phyloP scores from a whole-genome alignment of 2,329 filamentous ascomycete genomes.

The Zarea fungicola region DNA sequence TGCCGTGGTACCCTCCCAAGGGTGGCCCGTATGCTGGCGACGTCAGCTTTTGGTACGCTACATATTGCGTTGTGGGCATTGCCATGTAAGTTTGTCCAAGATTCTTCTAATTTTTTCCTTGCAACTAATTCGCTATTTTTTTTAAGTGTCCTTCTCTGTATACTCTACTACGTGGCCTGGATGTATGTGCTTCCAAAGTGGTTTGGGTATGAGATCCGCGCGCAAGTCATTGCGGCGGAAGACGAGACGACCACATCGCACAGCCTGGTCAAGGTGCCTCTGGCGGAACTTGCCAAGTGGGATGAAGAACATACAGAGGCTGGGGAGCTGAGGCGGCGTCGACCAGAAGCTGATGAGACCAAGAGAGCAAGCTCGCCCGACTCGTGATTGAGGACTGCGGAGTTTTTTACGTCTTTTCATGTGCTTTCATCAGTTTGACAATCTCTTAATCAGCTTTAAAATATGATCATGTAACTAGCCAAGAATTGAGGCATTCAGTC shows the following conservation, averaged over 20 bases:
- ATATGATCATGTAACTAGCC: too few relatives aligned
- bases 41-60: slow-evolving; percentile 70
- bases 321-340: slow-evolving; percentile 22
- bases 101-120: not conserved
- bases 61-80: slow-evolving; percentile 61
- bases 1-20: slow-evolving; percentile 67
- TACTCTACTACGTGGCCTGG: slow-evolving; percentile 54
- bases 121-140: not conserved
- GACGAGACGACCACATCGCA: slow-evolving; percentile 36
- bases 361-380: too few relatives aligned
- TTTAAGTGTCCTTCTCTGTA: slow-evolving; percentile 45
- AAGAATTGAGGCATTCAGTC: too few relatives aligned
- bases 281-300: slow-evolving; percentile 48
- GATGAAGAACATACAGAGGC: slow-evolving; percentile 52
- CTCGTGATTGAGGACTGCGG: too few relatives aligned
- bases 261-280: slow-evolving; percentile 50
- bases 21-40: slow-evolving; percentile 55
- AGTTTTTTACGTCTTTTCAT: too few relatives aligned
- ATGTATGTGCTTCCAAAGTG: slow-evolving; percentile 50
- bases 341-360: too few relatives aligned
- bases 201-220: slow-evolving; percentile 49
- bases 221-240: slow-evolving; percentile 48
- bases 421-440: too few relatives aligned
- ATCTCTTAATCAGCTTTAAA: too few relatives aligned
- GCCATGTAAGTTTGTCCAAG: slow-evolving; percentile 46